These are phyloP conservation scores for Mortierella sp. DNA, from an alignment of 371 early-diverging fungal species.

Conservation along the genomic window DNA sequence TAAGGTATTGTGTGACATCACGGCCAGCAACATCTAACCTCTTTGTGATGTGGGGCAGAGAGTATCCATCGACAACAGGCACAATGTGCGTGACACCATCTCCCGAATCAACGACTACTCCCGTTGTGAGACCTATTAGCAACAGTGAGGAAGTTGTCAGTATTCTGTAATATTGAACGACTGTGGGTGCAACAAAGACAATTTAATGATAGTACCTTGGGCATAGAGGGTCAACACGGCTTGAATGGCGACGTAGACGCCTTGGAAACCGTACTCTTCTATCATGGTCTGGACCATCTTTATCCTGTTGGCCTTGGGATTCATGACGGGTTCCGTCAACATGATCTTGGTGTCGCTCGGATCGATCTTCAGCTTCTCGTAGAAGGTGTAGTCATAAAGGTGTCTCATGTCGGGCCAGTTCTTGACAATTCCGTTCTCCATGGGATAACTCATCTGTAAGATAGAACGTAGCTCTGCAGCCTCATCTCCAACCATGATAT, in stretches of 20 bases:
- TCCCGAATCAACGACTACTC: slow-evolving; percentile 97
- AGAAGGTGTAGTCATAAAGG: slow-evolving; percentile 97
- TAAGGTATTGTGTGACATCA: slow-evolving; percentile 95
- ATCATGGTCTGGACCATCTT: slow-evolving; percentile 96
- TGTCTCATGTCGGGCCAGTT: slow-evolving; percentile 99
- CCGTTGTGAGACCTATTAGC: slow-evolving; percentile 64
- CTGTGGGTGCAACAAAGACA: no score
- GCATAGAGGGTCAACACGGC: slow-evolving; percentile 97
- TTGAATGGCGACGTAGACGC: slow-evolving; percentile 95
- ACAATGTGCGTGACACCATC: slow-evolving; percentile 99
- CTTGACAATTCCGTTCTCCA: slow-evolving; percentile 98
- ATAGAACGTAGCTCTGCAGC: slow-evolving; percentile 89
- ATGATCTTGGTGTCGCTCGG: slow-evolving; percentile 91
- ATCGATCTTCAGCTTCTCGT: slow-evolving; percentile 89
- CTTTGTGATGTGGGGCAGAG: slow-evolving; percentile 90
- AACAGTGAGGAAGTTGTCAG: slow-evolving; percentile 1
- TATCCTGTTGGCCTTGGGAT: slow-evolving; percentile 91
- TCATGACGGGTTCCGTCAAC: slow-evolving; percentile 96
- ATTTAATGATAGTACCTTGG: slow-evolving; percentile 73
- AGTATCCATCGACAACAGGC: slow-evolving; percentile 95
- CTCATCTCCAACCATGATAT: slow-evolving; percentile 98
- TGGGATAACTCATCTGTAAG: slow-evolving; percentile 96
- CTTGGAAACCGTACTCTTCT: slow-evolving; percentile 94
- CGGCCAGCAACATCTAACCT: slow-evolving; percentile 97
- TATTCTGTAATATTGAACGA: not conserved